A percentile compares a stretch with the other conserved stretches of the same genome.
Conservation (phyloP, 331 rosid genomes). For the Quercus tomentella region DNA sequence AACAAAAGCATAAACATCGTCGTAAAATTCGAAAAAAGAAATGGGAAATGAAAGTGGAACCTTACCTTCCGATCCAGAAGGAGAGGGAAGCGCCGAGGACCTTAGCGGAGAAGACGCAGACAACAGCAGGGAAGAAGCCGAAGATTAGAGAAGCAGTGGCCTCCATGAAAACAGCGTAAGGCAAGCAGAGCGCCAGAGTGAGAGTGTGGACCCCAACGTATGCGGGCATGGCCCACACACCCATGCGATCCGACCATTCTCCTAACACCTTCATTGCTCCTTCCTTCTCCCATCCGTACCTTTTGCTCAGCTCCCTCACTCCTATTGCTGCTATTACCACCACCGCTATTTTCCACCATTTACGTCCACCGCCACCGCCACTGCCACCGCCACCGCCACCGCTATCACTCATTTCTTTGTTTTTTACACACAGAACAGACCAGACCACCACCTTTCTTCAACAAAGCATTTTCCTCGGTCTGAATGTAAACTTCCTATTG, state of each 20-base stretch:
- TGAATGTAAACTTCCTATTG: too few relatives aligned
- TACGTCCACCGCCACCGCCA: neutral
- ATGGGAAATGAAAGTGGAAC: neutral
- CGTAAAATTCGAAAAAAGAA: neutral
- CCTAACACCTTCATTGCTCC: constrained; percentile 25
- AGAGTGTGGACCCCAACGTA: constrained; percentile 68
- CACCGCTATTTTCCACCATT: constrained; percentile 45
- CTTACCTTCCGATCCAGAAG: constrained; percentile 81
- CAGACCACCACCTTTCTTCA: neutral
- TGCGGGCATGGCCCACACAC: constrained; percentile 86
- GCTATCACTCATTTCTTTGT: constrained; percentile 19
- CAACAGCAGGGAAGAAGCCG: constrained; percentile 70
- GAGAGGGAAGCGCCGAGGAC: constrained; percentile 88
- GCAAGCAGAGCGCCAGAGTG: constrained; percentile 75
- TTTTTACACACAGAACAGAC: too few relatives aligned
- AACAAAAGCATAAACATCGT: too few relatives aligned
- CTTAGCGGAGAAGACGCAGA: constrained; percentile 87
- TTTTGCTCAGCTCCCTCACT: constrained; percentile 18
- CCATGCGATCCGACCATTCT: constrained; percentile 57
- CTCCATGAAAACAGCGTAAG: constrained; percentile 79
- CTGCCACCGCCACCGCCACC: neutral
- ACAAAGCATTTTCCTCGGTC: too few relatives aligned
- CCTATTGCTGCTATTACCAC: constrained; percentile 26
- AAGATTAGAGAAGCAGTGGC: constrained; percentile 80
- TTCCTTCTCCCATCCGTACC: constrained; percentile 52